Evolutionary conservation across 257 asterid species (phyloP).

Genomic region (Salvia miltiorrhiza): DNA sequence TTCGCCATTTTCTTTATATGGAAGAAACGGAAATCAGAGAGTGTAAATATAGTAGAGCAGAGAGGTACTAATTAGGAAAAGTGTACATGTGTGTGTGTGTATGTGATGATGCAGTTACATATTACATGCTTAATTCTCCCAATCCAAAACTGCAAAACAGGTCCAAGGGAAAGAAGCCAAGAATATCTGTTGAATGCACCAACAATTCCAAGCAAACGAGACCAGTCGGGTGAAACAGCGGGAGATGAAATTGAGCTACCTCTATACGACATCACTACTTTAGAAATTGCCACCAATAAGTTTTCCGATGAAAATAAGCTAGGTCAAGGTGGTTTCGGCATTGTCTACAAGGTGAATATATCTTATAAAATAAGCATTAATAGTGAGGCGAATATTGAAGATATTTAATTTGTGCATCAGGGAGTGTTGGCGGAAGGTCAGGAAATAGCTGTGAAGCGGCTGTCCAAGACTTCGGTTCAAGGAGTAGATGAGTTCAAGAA

Average conservation of each 20-base stretch:
- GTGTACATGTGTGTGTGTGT: neutral
- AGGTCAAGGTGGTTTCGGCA: slow-evolving; percentile 91
- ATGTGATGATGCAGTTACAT: neutral
- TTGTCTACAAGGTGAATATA: slow-evolving; percentile 71
- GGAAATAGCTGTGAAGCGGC: slow-evolving; percentile 71
- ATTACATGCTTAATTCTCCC: neutral
- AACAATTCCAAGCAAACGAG: slow-evolving; percentile 47
- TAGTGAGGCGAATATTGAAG: neutral
- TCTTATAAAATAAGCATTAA: too few species aligned
- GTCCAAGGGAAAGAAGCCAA: slow-evolving; percentile 60
- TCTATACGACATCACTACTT: slow-evolving; percentile 42
- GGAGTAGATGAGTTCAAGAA: slow-evolving; percentile 73
- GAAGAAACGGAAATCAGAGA: slow-evolving; percentile 38
- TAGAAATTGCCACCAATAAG: slow-evolving; percentile 51
- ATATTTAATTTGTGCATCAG: slow-evolving; percentile 18
- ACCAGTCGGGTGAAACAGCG: slow-evolving; percentile 43
- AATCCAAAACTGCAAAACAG: slow-evolving; percentile 34
- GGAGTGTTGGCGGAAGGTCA: slow-evolving; percentile 52
- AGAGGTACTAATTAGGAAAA: slow-evolving; percentile 22
- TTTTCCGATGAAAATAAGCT: slow-evolving; percentile 60
- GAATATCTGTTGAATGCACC: slow-evolving; percentile 48
- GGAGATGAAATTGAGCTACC: slow-evolving; percentile 76
- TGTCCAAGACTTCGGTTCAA: slow-evolving; percentile 61
- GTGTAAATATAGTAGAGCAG: slow-evolving; percentile 10
- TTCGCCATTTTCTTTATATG: slow-evolving; percentile 30